Conservation (phyloP, 2,329 filamentous ascomycete genomes). For the Emericellopsis atlantica region DNA sequence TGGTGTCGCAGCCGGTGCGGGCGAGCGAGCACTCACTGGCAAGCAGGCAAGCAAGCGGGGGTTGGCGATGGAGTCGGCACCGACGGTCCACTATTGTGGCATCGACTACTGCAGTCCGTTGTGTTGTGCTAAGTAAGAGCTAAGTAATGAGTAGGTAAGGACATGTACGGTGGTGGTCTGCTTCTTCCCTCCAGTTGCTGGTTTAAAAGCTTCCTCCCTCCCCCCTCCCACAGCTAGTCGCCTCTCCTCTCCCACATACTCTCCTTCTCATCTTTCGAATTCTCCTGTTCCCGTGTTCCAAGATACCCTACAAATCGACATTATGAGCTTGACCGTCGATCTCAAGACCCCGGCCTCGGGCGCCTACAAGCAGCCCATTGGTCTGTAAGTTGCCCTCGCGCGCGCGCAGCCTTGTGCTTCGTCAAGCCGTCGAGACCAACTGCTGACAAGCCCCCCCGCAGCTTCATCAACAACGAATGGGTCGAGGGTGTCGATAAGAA, state of each 20-base stretch:
- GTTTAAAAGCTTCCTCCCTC: neutral
- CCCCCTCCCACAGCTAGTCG: neutral
- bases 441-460: conserved; percentile 16
- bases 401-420: neutral
- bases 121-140: too few relatives aligned
- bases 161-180: too few relatives aligned
- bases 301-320: neutral
- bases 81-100: too few relatives aligned
- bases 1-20: too few relatives aligned
- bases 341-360: conserved; percentile 58
- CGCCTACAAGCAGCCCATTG: conserved; percentile 44
- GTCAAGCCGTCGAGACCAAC: neutral
- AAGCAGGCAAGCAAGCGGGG: too few relatives aligned
- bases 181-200: neutral
- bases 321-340: conserved; percentile 39
- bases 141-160: too few relatives aligned
- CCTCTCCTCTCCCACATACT: neutral
- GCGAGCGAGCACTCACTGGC: too few relatives aligned
- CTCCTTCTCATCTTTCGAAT: neutral
- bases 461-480: conserved; percentile 91
- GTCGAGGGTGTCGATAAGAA: conserved; percentile 68
- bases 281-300: neutral
- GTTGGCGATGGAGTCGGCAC: too few relatives aligned
- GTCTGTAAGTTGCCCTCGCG: conserved; percentile 34
- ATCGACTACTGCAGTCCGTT: too few relatives aligned